Evolutionary conservation across 345 rosid species (phyloP).

Genomic region (Geranium rotundifolium): DNA sequence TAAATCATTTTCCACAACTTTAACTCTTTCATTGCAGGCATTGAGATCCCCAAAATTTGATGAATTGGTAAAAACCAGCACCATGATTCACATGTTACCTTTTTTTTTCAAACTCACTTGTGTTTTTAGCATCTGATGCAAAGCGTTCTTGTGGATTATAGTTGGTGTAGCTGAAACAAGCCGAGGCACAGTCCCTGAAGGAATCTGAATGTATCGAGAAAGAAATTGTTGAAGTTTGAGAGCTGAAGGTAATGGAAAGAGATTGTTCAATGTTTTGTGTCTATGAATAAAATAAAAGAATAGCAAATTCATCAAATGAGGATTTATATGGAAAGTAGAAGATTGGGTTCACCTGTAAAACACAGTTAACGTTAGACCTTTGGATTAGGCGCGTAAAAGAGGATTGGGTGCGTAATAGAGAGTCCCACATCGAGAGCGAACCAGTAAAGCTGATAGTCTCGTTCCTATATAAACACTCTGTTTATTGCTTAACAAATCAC

Average conservation of each 20-base stretch:
- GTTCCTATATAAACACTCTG: too few species aligned
- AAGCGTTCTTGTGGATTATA: slow-evolving; percentile 13
- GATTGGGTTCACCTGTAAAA: too few species aligned
- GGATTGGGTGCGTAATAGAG: too few species aligned
- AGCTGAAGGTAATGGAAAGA: slow-evolving; percentile 51
- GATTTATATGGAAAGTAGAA: too few species aligned
- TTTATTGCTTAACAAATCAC: background rate
- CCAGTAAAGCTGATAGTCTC: too few species aligned
- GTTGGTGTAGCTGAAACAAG: slow-evolving; percentile 89
- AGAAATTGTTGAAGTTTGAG: slow-evolving; percentile 80
- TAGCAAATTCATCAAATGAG: too few species aligned
- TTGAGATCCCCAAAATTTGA: slow-evolving; percentile 90
- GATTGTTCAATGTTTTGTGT: background rate
- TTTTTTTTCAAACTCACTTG: too few species aligned
- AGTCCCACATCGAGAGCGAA: too few species aligned
- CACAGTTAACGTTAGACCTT: too few species aligned
- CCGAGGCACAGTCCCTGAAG: slow-evolving; percentile 68
- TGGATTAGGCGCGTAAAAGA: too few species aligned
- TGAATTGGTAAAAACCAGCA: slow-evolving; percentile 37
- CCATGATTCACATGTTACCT: background rate
- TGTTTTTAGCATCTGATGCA: background rate
- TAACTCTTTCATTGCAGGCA: slow-evolving; percentile 32
- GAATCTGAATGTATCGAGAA: slow-evolving; percentile 76
- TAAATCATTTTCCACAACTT: background rate
- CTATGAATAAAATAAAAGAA: too few species aligned